Evolutionary conservation across 192 early-diverging fungal genomes (phyloP).

Genomic region (Backusella westeae): DNA sequence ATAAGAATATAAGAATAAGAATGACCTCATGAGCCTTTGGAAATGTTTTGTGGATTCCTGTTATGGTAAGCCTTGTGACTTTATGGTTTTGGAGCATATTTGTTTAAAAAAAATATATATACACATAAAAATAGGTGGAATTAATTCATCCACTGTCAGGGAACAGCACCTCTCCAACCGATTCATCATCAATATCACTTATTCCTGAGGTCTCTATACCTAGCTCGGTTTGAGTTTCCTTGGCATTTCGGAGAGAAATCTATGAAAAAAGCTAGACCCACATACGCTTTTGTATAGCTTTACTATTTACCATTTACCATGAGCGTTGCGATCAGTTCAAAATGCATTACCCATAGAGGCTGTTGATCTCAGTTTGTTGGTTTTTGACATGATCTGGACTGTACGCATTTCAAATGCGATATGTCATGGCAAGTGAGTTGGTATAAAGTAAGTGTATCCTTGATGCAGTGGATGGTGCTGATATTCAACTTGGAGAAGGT

Average conservation of each 20-base stretch:
- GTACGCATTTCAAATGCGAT: neutral
- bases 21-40: neutral
- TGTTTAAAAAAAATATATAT: neutral
- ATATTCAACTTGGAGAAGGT: neutral
- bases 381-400: neutral
- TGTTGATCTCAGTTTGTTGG: no score
- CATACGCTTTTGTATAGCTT: neutral
- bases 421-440: neutral
- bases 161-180: no score
- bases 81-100: neutral
- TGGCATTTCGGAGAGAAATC: no score
- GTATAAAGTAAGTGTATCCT: neutral
- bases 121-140: no score
- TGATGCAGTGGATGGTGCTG: neutral
- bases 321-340: neutral
- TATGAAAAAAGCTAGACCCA: no score
- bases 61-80: neutral
- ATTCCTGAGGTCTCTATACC: no score
- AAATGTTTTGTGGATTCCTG: neutral
- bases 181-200: no score
- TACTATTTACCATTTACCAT: neutral
- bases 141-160: no score
- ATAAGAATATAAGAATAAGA: neutral
- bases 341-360: no score
- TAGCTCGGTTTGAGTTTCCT: no score